Conservation (phyloP, 2,329 filamentous ascomycete genomes). For the Diaporthe humulicola region DNA sequence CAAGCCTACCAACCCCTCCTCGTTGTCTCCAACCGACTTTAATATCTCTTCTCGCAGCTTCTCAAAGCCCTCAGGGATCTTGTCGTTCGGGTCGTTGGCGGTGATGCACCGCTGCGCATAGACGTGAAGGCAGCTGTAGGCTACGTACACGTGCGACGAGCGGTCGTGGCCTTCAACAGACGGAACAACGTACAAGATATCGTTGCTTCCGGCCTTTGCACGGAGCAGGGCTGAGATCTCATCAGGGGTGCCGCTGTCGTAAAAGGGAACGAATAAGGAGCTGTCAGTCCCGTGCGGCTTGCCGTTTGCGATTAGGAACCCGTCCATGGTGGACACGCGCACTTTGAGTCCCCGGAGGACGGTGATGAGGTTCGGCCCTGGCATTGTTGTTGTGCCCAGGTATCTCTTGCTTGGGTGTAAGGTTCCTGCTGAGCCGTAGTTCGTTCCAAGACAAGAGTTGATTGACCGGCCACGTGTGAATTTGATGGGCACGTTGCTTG, state of each 20-base stretch:
- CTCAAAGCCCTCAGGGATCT: background rate
- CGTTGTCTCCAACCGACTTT: background rate
- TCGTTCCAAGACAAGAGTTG: background rate
- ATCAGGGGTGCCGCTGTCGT: background rate
- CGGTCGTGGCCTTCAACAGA: background rate
- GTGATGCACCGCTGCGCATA: background rate
- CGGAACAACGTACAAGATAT: background rate
- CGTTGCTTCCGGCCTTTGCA: background rate
- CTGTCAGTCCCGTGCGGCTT: background rate
- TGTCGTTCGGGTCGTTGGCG: background rate
- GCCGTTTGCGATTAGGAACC: background rate
- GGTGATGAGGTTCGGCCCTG: background rate
- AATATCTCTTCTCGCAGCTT: slow-evolving; percentile 8
- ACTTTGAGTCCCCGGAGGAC: background rate
- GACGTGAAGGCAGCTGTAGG: background rate
- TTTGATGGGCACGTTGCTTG: background rate
- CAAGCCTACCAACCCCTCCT: background rate
- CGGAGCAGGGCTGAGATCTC: background rate
- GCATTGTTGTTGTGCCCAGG: background rate
- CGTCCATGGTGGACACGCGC: background rate
- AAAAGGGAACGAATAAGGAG: background rate
- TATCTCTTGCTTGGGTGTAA: background rate
- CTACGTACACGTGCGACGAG: background rate
- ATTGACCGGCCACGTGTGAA: no score
- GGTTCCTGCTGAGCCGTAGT: background rate